Base-by-base conservation (phyloP, 306 rosid genomes). In the Cucurbita maxima region DNA sequence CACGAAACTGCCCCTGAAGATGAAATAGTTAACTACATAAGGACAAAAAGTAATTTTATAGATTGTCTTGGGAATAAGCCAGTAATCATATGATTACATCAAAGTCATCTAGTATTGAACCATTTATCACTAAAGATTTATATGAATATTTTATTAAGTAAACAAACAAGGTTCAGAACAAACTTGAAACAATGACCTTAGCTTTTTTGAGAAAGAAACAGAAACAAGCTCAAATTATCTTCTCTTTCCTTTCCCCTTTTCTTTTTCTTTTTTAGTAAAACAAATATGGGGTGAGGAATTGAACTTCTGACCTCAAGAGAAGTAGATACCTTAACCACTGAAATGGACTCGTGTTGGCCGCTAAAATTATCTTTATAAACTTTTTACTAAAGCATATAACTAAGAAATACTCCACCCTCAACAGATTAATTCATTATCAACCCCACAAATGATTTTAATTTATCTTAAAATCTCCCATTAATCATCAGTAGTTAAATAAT, bases 1-100 rank as follows among this genome's bases (percentile, higher is more conserved):
- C 94, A 70, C 97, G 98, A 85, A 88, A 79, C 75, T 87, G 89
- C 4, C 92, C 94, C 90, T 84, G 83, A 80, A 79, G 73, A 73
- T 38, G 45, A 81, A 68, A 76, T 62, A 43, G 83, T 69, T 25
- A 72, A 83, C 52, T 64, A 58, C 67, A 64, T n/a, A 76, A 66
- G 40, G 36, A 78, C 78, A n/a, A 22, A n/a, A 73, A 79, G 38
- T 30, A 44, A 25, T 58, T 58, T 25, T 60, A 60, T 15, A 60
- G 22, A 36, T 14, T 60, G 0, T 36, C 6, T 14, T 14, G 58
- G 58, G 22, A 48, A 69, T 8, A 48, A 40, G 30, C 58, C n/a
- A 48, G 73, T 48, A 45, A 69, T 25, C 13, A 69, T 25, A 69
- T 48, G 58, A 48, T 47, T 22, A 38, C 47, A 37, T 36, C 69